These are phyloP conservation scores for Abortiporus biennis DNA, from an alignment of 1,284 basidiomycete species.

Conservation along the genomic window DNA sequence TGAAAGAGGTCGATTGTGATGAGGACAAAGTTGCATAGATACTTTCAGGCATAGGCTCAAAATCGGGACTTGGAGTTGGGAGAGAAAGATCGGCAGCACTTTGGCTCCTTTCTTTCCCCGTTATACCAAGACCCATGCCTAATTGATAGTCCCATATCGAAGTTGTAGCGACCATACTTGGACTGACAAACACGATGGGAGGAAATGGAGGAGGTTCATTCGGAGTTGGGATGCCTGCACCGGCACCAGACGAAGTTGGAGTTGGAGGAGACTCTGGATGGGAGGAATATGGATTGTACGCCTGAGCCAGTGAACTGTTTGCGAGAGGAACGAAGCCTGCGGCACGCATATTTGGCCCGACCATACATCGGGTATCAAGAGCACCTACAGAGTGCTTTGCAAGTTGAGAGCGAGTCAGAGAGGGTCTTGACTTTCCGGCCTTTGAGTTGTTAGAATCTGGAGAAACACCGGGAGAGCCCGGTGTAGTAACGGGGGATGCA, in stretches of 20 bases:
- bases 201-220: slow-evolving; percentile 25
- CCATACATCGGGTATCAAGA: slow-evolving; percentile 21
- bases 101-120: too few relatives aligned
- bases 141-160: slow-evolving; percentile 24
- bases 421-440: too few relatives aligned
- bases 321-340: slow-evolving; percentile 25
- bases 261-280: slow-evolving; percentile 2
- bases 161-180: slow-evolving; percentile 11
- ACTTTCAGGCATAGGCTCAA: too few relatives aligned
- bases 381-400: slow-evolving; percentile 23
- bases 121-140: slow-evolving; percentile 9
- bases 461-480: slow-evolving; percentile 22
- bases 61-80: too few relatives aligned
- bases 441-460: slow-evolving; percentile 25
- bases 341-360: slow-evolving; percentile 26
- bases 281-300: slow-evolving; percentile 3
- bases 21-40: too few relatives aligned
- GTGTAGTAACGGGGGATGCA: slow-evolving; percentile 8
- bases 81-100: too few relatives aligned
- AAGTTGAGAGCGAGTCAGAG: slow-evolving; percentile 5
- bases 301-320: slow-evolving; percentile 9
- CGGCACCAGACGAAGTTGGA: slow-evolving; percentile 8
- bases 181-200: slow-evolving; percentile 23
- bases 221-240: slow-evolving; percentile 14
- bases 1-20: too few relatives aligned